Base-by-base conservation (phyloP, 768 basidiomycete species). In the Hericium erinaceus region DNA sequence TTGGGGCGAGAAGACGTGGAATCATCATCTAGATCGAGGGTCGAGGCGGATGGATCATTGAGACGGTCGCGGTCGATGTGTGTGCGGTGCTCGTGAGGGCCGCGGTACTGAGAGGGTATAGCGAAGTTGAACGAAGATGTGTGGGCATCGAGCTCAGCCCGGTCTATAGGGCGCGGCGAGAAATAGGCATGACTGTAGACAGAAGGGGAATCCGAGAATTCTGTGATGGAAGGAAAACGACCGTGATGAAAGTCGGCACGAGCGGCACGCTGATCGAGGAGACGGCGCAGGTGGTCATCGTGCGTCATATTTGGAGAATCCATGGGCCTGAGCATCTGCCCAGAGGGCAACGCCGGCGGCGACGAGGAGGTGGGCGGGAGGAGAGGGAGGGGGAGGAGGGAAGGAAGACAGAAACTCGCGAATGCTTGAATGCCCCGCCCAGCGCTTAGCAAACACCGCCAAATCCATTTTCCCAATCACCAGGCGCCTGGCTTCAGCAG, bases 181-280 rank as follows among this genome's bases (percentile, higher is more conserved):
- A 80, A 80, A 67, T 79, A 76, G 57, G 80, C 64, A 61, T 74
- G 79, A 67, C 80, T 84, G 68, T 89, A 87, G 62, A 86, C 72
- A 52, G 86, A 88, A 62, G 84, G 84, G 55, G 85, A 80, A 69
- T 88, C 85, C 46, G 81, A 75, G 55, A 76, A 77, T 61, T 85
- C 77, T 22, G 84, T 78, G 64, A 79, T 67, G 56, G 83, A 76
- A 51, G 81, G 78, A 64, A 78, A 77, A 52, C 77, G 80, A 67
- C 64, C 60, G 70, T 71, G 68, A 18, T 72, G 72, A 58, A 73
- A 58, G 68, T 76, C 75, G n/a, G 79, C 74, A 60, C 78, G 78
- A 58, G 76, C 71, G 18, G 75, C 68, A 59, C 79, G 79, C 65
- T 80, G 77, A 71, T 82, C 82, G 61, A 81, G 74, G 54, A 84